Evolutionary conservation across 2,329 filamentous ascomycete species (phyloP), one percentile per base, ranked within the genome.

Genomic region (Colletotrichum spaethianum): DNA sequence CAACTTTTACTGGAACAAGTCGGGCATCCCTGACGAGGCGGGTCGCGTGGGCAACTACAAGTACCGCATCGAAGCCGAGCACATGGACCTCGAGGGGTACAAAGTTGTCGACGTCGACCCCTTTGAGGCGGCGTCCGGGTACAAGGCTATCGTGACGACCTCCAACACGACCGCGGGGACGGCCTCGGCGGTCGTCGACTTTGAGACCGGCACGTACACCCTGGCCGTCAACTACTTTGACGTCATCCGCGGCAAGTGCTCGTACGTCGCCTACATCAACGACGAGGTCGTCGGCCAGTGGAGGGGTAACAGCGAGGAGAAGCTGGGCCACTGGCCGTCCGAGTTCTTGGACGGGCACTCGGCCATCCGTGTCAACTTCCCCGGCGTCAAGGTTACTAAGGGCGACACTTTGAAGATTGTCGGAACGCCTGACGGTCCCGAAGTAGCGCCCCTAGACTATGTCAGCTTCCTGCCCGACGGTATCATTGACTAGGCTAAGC

Each of bases 201-300:
- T 88, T 63, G 79, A 83, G 1, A 82, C 83, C 0, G 91, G 90
- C 0, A 86, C 76, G 6, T 94, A 93, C 74, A 86, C 92, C 74
- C 72, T 94, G 3, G 90, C 88, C 0, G 85, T 93, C 9, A 92
- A 92, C 72, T 93, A 93, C 77, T 93, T 87, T 74, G 91, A 94
- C 76, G 70, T 91, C 9, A 84, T 85, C 36, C 86, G 85, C n/a
- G 91, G 92, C 0, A 84, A 83, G 67, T 84, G 91, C 2, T 81
- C 83, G 2, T 93, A 87, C 78, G 81, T 87, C 70, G 74, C 92
- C 1, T 88, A 82, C 61, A 75, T 93, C 5, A 88, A 89, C 72
- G 84, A 88, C 38, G 76, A 79, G 16, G 77, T 84, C 8, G 75
- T 93, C 1, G 91, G 90, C 0, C 75, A 79, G 14, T 93, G 91